Evolutionary conservation across 2,329 filamentous ascomycete species (phyloP).

Genomic region (Amauroascus verrucosus): DNA sequence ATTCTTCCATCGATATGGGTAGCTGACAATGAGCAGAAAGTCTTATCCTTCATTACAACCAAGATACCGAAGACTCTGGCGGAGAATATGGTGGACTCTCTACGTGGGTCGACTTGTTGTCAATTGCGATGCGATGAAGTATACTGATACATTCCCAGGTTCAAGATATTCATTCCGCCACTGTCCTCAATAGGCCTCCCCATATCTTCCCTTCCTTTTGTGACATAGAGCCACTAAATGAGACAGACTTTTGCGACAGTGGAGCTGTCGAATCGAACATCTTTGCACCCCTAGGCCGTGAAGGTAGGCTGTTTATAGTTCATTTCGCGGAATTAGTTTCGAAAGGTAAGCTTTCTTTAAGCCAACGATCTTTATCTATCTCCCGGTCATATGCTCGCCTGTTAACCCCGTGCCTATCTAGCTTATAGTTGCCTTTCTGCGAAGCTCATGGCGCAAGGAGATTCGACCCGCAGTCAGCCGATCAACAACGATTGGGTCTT

Average conservation of each 20-base stretch:
- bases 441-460: no score
- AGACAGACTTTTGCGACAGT: conserved; percentile 15
- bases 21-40: conserved; percentile 13
- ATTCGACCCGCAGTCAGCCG: not conserved
- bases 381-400: no score
- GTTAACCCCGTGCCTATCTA: no score
- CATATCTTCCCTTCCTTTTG: conserved; percentile 19
- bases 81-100: conserved; percentile 21
- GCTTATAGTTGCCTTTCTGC: no score
- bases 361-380: no score
- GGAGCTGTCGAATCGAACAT: not conserved
- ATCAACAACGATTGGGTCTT: not conserved
- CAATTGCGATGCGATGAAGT: no score
- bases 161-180: conserved; percentile 17
- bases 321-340: not conserved
- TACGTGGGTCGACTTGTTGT: conserved; percentile 10
- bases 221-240: conserved; percentile 16
- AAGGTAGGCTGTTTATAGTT: not conserved
- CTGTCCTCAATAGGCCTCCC: conserved; percentile 18
- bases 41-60: conserved; percentile 9
- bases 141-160: not conserved
- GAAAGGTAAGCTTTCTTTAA: no score
- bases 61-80: conserved; percentile 13
- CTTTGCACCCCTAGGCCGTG: not conserved
- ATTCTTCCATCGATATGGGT: not conserved